Conservation (phyloP, 2,329 filamentous ascomycete species). For the Cladosporium sphaerospermum region DNA sequence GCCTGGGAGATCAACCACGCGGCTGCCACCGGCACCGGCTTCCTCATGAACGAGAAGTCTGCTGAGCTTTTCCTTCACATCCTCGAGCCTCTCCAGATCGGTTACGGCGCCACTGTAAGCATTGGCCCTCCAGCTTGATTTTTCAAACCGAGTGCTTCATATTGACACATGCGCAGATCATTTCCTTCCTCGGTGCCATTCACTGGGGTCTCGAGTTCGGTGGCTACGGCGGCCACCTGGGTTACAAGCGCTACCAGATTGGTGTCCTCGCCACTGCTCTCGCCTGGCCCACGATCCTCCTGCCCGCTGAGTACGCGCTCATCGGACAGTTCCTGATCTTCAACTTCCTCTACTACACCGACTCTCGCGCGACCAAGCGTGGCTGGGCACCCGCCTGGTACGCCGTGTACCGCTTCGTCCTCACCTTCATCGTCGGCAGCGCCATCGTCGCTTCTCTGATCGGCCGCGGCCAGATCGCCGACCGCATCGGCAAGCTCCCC, state of each 20-base stretch:
- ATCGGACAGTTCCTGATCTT: constrained; percentile 83
- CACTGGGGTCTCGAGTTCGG: constrained; percentile 92
- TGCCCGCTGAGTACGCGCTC: constrained; percentile 78
- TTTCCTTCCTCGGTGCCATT: constrained; percentile 88
- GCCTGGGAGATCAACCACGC: constrained; percentile 74
- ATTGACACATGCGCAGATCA: constrained; percentile 51
- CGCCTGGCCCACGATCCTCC: constrained; percentile 82
- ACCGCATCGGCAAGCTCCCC: constrained; percentile 44
- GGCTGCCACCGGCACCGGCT: constrained; percentile 52
- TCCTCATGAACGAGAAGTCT: constrained; percentile 62
- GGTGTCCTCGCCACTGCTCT: constrained; percentile 72
- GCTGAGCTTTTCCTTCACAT: constrained; percentile 66
- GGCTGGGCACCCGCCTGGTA: constrained; percentile 88
- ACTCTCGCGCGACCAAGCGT: constrained; percentile 62
- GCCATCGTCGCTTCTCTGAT: constrained; percentile 76
- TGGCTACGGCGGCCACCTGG: constrained; percentile 58
- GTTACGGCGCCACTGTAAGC: constrained; percentile 73
- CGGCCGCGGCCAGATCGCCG: constrained; percentile 69
- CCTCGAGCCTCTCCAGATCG: constrained; percentile 81
- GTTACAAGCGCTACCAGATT: constrained; percentile 75
- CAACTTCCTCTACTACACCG: constrained; percentile 77
- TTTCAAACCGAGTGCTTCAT: neutral
- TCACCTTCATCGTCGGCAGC: constrained; percentile 81
- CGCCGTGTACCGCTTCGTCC: constrained; percentile 78
- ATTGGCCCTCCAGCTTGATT: neutral